Base-by-base conservation (phyloP, 306 rosid species). In the Glycine latifolia region DNA sequence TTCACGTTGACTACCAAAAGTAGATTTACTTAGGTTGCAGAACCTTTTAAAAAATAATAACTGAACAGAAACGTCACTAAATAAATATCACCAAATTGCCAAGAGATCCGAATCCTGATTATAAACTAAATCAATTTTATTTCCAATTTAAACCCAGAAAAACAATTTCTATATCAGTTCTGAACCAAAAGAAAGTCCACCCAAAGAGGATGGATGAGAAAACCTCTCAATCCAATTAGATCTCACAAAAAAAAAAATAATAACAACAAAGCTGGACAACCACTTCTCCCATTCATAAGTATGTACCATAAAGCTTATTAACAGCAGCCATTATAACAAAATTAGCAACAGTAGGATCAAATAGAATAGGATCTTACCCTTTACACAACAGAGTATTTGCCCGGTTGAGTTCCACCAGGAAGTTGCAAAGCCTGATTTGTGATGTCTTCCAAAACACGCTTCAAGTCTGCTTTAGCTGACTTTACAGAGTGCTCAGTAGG, bases 401-500 rank as follows among this genome's bases (percentile, higher is more conserved):
- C 97, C 5, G 92, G 97, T 81, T 94, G 98, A 67, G 91, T 75
- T 86, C 95, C 98, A 78, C 97, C 97, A 20, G 97, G 97, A 69
- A 91, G 91, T 77, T 94, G 95, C 88, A 92, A 79, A 73, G 97
- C 92, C 82, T 92, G 97, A 83, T 89, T 91, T 58, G 98, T 84
- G 60, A 94, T 90, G 63, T 94, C 98, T 88, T 94, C 98, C 88
- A 94, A 79, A 44, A 92, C 98, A 63, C 97, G 90, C 81, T 92
- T 94, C 86, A 94, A 70, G 41, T 94, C 94, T 58, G 91, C 90
- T 89, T 94, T 94, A 73, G 97, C 97, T 79, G 92, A 90, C 90
- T 94, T 94, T 73, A 94, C 97, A 48, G 98, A 92, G 49, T 91
- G 92, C 69, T 94, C 97, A 47, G 84, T 92, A 54, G 98, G 97